Conservation (phyloP, 495 filamentous ascomycete species). For the Penicillium nucicola region DNA sequence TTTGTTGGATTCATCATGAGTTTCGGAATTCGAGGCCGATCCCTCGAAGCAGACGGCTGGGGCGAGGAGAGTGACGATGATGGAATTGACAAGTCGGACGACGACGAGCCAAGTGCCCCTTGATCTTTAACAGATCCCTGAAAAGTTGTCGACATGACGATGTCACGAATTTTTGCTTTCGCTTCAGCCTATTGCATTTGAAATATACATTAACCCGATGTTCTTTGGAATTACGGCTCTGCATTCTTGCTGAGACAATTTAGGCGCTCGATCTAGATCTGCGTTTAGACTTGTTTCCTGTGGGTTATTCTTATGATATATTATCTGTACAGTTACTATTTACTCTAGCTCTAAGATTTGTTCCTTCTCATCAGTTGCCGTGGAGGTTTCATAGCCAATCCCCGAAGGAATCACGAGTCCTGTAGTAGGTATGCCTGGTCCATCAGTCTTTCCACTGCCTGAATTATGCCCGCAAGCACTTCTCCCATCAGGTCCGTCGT, state of each 20-base stretch:
- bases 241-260: slow-evolving; percentile 6
- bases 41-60: slow-evolving; percentile 61
- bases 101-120: slow-evolving; percentile 31
- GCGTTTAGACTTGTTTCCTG: no score
- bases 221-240: neutral
- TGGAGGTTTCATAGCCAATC: no score
- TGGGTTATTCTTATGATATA: no score
- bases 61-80: slow-evolving; percentile 52
- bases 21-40: slow-evolving; percentile 61
- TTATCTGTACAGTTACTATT: no score
- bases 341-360: no score
- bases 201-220: slow-evolving; percentile 4
- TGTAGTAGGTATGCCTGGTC: no score
- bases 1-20: slow-evolving; percentile 75
- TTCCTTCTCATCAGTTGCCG: no score
- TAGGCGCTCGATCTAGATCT: no score
- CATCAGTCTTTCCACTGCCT: no score
- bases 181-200: slow-evolving; percentile 16
- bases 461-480: neutral
- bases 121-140: neutral
- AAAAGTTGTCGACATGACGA: slow-evolving; percentile 7
- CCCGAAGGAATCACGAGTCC: no score
- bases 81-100: slow-evolving; percentile 48
- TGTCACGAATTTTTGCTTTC: slow-evolving; percentile 14
- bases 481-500: neutral